phyloP scores from a whole-genome alignment of 306 rosid genomes.

The Lotus japonicus region DNA sequence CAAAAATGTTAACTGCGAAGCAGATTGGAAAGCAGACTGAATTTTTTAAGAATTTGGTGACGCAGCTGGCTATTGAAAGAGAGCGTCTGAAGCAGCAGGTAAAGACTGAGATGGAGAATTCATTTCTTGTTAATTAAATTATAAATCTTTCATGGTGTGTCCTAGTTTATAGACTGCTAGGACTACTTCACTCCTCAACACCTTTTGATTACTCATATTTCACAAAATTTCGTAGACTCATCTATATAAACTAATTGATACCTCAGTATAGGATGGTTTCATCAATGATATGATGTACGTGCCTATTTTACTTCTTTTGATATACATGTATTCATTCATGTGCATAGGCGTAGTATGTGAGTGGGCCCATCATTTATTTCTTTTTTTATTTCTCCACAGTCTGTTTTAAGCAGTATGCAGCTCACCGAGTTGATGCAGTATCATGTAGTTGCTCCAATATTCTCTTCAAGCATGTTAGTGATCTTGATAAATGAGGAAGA shows the following conservation, averaged over 20 bases:
- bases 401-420: neutral
- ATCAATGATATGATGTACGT: neutral
- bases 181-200: too few species aligned
- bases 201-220: too few species aligned
- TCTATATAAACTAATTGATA: neutral
- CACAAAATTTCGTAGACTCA: neutral
- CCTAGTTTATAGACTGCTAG: too few species aligned
- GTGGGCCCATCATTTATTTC: neutral
- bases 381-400: neutral
- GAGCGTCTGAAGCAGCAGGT: constrained; percentile 80
- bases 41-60: constrained; percentile 45
- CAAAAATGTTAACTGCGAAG: constrained; percentile 50
- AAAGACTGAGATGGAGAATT: neutral
- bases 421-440: neutral
- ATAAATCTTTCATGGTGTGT: neutral
- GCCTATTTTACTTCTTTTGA: neutral
- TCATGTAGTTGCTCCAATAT: neutral
- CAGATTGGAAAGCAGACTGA: constrained; percentile 46
- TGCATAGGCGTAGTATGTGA: neutral
- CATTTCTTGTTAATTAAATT: neutral
- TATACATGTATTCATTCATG: neutral
- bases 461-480: neutral
- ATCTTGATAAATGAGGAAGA: neutral
- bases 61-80: constrained; percentile 70
- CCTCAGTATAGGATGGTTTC: too few species aligned